Evolutionary conservation across 2,329 filamentous ascomycete genomes (phyloP), one percentile per base, ranked within the genome.

Genomic region (Exophiala dermatitidis): DNA sequence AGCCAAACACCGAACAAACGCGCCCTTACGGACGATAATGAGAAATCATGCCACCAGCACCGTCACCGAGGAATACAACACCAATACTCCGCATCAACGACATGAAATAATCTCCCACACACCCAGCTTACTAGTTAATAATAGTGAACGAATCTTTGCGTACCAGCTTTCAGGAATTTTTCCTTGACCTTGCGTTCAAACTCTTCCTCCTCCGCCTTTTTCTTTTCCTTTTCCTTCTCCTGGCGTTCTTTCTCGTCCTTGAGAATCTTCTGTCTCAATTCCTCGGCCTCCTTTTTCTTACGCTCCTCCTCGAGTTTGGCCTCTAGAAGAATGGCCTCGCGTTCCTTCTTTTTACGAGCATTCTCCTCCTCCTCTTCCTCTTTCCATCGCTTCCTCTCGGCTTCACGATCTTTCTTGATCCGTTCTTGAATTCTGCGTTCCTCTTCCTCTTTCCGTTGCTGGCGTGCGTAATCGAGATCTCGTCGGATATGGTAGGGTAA

Each of bases 161-260:
- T 57, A 56, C 61, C 60, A 41, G 53, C 57, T 45, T 57, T 59
- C 55, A 56, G 58, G 48, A 74, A 69, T 37, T 72, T 67, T 40
- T 65, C 55, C 50, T 66, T 67, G 36, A 74, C 64, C 46, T 69
- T 67, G 37, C 70, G 65, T 32, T 65, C 56, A 46, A 69, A 82
- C 61, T 82, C 77, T 50, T 71, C 72, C 52, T 76, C 73, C 54
- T 74, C 72, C 58, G 72, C 70, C 58, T 78, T 76, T 60, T 68
- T 73, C 37, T 71, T 68, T 28, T 68, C 64, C 49, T 75, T 75
- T 52, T 78, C 75, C 9, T 72, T 69, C 61, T 80, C 74, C 46
- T 72, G 67, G 31, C 68, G 70, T 34, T 66, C 62, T 19, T 62
- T 60, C 43, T 68, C 65, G 47, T 66, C 65, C 33, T 64, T 56